A percentile compares a stretch with the other conserved stretches of the same genome.
These are phyloP conservation scores for Pythium monospermum DNA, from an alignment of 352 stramenopile species.

Conservation along the genomic window DNA sequence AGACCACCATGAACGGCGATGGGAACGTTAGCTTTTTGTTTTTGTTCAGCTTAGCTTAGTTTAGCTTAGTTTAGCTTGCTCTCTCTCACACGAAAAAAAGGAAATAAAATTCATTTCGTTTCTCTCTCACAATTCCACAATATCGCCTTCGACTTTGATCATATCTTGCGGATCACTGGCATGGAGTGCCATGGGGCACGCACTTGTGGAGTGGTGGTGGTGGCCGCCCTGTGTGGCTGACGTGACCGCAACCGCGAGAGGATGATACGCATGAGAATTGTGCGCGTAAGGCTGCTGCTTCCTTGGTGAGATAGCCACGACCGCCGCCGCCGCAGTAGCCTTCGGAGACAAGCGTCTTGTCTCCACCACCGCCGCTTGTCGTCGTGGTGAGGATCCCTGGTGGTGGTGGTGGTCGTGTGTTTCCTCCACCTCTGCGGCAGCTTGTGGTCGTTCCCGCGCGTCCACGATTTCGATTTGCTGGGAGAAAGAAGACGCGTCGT, in stretches of 20 bases:
- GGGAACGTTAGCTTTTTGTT: too few species aligned
- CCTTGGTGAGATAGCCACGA: too few species aligned
- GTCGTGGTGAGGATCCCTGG: neutral
- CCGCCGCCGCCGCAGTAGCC: too few species aligned
- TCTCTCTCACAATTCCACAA: conserved; percentile 24
- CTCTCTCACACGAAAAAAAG: too few species aligned
- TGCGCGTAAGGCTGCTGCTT: too few species aligned
- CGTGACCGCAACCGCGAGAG: neutral
- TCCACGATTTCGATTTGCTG: neutral
- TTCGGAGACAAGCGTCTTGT: too few species aligned
- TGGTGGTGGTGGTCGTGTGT: neutral
- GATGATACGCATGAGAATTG: too few species aligned
- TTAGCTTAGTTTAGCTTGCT: neutral
- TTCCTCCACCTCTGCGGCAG: neutral
- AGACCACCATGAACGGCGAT: conserved; percentile 11
- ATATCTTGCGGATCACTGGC: conserved; percentile 22
- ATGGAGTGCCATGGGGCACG: conserved; percentile 4
- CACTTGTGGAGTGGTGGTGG: neutral
- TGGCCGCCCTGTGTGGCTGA: neutral
- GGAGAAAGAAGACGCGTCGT: neutral
- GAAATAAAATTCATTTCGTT: too few species aligned
- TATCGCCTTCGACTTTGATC: conserved; percentile 27
- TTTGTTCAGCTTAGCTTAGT: neutral
- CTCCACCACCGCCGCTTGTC: conserved; percentile 7
- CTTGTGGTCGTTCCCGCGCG: neutral